phyloP scores from a whole-genome alignment of 495 filamentous ascomycete genomes.

The Lentithecium fluviatile region DNA sequence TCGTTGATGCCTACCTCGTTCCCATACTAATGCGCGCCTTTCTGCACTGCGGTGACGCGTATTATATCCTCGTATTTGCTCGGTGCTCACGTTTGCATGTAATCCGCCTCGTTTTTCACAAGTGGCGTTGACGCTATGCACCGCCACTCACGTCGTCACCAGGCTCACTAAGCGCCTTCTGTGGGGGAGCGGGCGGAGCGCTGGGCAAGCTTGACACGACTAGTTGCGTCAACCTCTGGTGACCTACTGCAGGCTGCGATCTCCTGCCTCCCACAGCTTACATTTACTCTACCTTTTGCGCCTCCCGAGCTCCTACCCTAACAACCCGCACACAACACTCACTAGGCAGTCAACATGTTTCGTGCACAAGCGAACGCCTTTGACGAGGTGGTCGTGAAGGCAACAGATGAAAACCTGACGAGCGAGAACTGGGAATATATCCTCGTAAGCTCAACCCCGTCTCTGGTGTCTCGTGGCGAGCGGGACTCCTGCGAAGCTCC shows the following conservation, averaged over 20 bases:
- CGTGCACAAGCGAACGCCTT: conserved; percentile 76
- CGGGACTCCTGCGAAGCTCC: too few species aligned
- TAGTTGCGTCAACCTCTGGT: background rate
- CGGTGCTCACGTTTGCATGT: too few species aligned
- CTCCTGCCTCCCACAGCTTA: background rate
- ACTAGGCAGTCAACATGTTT: conserved; percentile 57
- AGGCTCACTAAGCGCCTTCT: background rate
- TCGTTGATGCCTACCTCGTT: background rate
- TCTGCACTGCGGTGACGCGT: background rate
- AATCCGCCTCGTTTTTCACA: too few species aligned
- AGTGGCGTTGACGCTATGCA: background rate
- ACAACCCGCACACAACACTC: background rate
- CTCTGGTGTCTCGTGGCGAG: too few species aligned
- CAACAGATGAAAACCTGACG: conserved; percentile 97
- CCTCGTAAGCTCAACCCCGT: conserved; percentile 55
- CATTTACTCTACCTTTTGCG: background rate
- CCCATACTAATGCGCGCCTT: background rate
- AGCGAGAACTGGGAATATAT: conserved; percentile 99
- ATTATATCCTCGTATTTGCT: too few species aligned
- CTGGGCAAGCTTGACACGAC: background rate
- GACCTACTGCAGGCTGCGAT: background rate
- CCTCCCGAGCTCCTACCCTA: background rate
- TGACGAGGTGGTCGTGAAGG: conserved; percentile 87
- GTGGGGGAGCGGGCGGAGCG: background rate
- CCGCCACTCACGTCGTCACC: background rate